phyloP scores from a whole-genome alignment of 306 rosid genomes.

The Astragalus glycyphyllos region DNA sequence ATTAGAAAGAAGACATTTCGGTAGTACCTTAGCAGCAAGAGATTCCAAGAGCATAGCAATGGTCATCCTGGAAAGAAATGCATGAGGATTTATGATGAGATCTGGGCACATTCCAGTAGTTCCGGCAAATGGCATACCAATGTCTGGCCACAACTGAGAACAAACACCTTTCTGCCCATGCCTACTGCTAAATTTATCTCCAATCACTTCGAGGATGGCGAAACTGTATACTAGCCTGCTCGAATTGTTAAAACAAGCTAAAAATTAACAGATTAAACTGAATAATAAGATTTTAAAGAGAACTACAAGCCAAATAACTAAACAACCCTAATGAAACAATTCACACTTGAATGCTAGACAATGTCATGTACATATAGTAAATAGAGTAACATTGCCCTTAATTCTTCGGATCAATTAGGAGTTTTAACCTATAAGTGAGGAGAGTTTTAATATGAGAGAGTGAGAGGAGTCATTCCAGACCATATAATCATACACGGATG shows the following conservation, averaged over 20 bases:
- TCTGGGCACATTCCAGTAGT: conserved; percentile 96
- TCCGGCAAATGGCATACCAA: conserved; percentile 98
- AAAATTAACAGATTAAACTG: conserved; percentile 24
- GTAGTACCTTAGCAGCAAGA: no score
- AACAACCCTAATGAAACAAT: background rate
- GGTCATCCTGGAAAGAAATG: conserved; percentile 99
- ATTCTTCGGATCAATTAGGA: no score
- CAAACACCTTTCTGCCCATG: conserved; percentile 99
- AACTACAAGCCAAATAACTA: no score
- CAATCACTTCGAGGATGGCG: conserved; percentile 91
- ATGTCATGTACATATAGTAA: no score
- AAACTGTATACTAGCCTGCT: conserved; percentile 85
- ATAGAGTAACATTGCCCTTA: no score
- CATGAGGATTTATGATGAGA: conserved; percentile 98
- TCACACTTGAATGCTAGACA: no score
- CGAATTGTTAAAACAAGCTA: conserved; percentile 30
- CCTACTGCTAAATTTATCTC: conserved; percentile 98
- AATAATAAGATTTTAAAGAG: conserved; percentile 5
- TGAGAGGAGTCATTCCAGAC: no score
- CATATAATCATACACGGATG: no score
- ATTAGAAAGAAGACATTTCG: no score
- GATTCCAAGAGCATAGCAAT: no score
- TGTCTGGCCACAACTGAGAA: conserved; percentile 98
- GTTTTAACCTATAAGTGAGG: no score
- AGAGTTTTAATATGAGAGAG: no score